Percentiles rank a stretch among this genome's conserved stretches.
Conservation (phyloP, 805 yeast species). For the Kodamaea neixiangensis region DNA sequence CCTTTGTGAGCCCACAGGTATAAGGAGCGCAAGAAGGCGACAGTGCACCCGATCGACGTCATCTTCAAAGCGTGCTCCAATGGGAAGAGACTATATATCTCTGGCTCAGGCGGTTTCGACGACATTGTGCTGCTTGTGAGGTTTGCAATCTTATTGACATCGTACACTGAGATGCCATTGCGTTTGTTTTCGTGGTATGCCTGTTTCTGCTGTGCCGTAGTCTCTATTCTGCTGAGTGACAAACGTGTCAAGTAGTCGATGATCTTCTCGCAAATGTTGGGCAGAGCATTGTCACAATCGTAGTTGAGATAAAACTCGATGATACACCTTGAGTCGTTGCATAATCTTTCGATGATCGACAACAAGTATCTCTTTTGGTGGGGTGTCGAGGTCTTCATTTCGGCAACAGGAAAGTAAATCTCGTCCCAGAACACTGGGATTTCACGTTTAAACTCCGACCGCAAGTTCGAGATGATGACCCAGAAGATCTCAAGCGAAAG, state of each 20-base stretch:
- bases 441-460: constrained; percentile 88
- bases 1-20: constrained; percentile 83
- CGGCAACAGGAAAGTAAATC: constrained; percentile 91
- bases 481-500: constrained; percentile 91
- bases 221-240: constrained; percentile 70
- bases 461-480: constrained; percentile 77
- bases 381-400: constrained; percentile 84
- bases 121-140: constrained; percentile 69
- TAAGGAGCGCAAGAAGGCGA: constrained; percentile 78
- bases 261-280: constrained; percentile 82
- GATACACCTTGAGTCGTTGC: constrained; percentile 85
- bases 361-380: constrained; percentile 91
- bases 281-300: constrained; percentile 83
- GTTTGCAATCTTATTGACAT: constrained; percentile 71
- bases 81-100: constrained; percentile 57
- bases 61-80: constrained; percentile 83
- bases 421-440: constrained; percentile 92
- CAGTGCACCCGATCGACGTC: constrained; percentile 76
- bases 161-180: constrained; percentile 70
- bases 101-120: constrained; percentile 57
- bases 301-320: constrained; percentile 93
- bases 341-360: constrained; percentile 75
- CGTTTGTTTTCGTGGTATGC: constrained; percentile 42
- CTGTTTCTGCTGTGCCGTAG: constrained; percentile 66
- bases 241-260: constrained; percentile 74